These are phyloP conservation scores for Aspergillus proliferans DNA, from an alignment of 2,329 filamentous ascomycete genomes.

Conservation along the genomic window DNA sequence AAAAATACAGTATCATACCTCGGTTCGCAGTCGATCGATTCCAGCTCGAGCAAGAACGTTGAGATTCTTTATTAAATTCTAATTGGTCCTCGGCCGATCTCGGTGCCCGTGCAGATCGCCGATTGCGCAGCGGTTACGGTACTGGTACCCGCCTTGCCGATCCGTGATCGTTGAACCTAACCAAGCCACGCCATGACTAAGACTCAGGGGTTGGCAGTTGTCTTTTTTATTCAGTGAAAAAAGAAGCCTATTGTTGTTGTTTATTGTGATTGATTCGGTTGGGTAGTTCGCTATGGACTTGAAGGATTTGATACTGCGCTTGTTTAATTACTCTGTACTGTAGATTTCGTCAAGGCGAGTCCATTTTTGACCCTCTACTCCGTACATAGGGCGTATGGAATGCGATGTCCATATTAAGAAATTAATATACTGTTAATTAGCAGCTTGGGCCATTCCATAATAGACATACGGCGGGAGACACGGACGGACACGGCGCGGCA, in stretches of 20 bases:
- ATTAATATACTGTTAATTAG: too few relatives aligned
- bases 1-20: neutral
- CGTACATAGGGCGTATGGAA: neutral
- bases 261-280: neutral
- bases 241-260: neutral
- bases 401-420: neutral
- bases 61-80: slow-evolving; percentile 2
- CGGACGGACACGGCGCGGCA: too few relatives aligned
- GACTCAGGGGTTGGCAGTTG: too few relatives aligned
- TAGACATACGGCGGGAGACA: too few relatives aligned
- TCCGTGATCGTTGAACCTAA: slow-evolving; percentile 11
- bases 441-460: too few relatives aligned
- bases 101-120: slow-evolving; percentile 8
- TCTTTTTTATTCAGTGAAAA: too few relatives aligned
- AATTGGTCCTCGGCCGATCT: slow-evolving; percentile 16
- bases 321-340: too few relatives aligned
- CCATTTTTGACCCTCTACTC: too few relatives aligned
- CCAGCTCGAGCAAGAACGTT: slow-evolving; percentile 8
- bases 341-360: too few relatives aligned
- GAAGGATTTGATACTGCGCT: too few relatives aligned
- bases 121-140: slow-evolving; percentile 2
- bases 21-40: slow-evolving; percentile 4
- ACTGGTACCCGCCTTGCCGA: slow-evolving; percentile 17
- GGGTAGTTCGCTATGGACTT: neutral
- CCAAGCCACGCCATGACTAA: too few relatives aligned